Evolutionary conservation across 192 early-diverging fungal genomes (phyloP).

Genomic region (Linnemannia elongata): DNA sequence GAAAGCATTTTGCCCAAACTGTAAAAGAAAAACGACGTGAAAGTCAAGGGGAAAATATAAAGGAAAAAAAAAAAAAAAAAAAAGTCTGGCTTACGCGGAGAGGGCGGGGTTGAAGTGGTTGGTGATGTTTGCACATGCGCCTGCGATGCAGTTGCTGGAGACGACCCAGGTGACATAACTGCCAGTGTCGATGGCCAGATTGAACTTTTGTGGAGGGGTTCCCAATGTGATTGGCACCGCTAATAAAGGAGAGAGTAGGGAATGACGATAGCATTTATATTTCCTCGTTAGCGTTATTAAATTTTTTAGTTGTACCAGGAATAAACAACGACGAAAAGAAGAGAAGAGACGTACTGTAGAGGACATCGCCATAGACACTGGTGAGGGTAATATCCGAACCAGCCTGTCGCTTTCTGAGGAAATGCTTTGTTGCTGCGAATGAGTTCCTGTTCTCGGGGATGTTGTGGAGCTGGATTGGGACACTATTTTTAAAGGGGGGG

Average conservation of each 20-base stretch:
- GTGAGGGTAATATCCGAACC: slow-evolving; percentile 4
- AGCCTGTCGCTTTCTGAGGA: slow-evolving; percentile 29
- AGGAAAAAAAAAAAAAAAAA: not conserved
- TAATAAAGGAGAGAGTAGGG: not conserved
- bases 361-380: slow-evolving; percentile 23
- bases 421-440: slow-evolving; percentile 12
- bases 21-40: not conserved
- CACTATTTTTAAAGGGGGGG: not conserved
- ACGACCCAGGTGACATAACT: slow-evolving; percentile 76
- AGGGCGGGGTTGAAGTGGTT: slow-evolving; percentile 22
- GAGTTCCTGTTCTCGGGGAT: slow-evolving; percentile 23
- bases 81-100: slow-evolving; percentile 19
- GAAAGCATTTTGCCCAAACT: not conserved
- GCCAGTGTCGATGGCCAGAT: slow-evolving; percentile 81
- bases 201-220: slow-evolving; percentile 75
- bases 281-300: too few species aligned
- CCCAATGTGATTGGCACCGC: slow-evolving; percentile 67
- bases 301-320: too few species aligned
- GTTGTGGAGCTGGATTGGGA: slow-evolving; percentile 15
- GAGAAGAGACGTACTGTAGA: slow-evolving; percentile 35
- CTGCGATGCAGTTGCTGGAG: slow-evolving; percentile 14
- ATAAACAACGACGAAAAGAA: not conserved
- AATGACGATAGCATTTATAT: not conserved
- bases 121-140: slow-evolving; percentile 14
- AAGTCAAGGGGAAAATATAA: too few species aligned